Evolutionary conservation across 1,139 yeast genomes (phyloP).

Genomic region (Martiniozyma asiatica): DNA sequence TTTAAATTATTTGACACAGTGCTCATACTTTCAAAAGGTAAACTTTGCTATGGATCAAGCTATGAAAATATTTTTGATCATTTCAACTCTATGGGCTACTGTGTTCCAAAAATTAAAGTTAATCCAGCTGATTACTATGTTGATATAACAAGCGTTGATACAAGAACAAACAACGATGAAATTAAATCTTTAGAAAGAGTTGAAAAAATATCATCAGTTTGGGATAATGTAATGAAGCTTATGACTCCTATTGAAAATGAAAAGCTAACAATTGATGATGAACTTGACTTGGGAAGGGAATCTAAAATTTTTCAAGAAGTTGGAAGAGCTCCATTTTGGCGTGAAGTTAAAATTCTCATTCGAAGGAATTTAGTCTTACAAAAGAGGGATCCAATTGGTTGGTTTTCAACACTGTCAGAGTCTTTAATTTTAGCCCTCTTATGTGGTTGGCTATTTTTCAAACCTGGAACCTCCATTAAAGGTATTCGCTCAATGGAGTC

Average conservation of each 20-base stretch:
- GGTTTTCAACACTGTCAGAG: constrained; percentile 42
- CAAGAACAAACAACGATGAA: constrained; percentile 30
- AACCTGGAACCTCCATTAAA: constrained; percentile 47
- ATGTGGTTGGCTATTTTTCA: constrained; percentile 68
- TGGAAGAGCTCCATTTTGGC: constrained; percentile 25
- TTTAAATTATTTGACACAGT: constrained; percentile 60
- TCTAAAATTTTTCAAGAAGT: constrained; percentile 17
- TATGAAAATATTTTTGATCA: constrained; percentile 23
- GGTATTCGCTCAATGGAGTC: constrained; percentile 63
- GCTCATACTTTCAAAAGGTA: constrained; percentile 55
- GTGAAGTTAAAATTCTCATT: constrained; percentile 46
- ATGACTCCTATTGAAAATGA: no score
- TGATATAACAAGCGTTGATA: constrained; percentile 60
- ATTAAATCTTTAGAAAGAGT: constrained; percentile 33
- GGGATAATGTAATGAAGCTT: constrained; percentile 36
- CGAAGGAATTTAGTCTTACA: constrained; percentile 45
- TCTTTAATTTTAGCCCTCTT: constrained; percentile 45
- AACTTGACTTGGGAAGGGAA: no score
- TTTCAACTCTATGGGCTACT: constrained; percentile 37
- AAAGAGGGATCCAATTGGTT: constrained; percentile 47
- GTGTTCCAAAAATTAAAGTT: constrained; percentile 30
- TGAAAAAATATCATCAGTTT: constrained; percentile 31
- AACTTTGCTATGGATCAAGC: constrained; percentile 20
- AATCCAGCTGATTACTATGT: constrained; percentile 59
- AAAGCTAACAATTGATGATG: constrained; percentile 1